Evolutionary conservation across 495 filamentous ascomycete species (phyloP), one percentile per base, ranked within the genome.

Genomic region (Penicillium malachiteum): DNA sequence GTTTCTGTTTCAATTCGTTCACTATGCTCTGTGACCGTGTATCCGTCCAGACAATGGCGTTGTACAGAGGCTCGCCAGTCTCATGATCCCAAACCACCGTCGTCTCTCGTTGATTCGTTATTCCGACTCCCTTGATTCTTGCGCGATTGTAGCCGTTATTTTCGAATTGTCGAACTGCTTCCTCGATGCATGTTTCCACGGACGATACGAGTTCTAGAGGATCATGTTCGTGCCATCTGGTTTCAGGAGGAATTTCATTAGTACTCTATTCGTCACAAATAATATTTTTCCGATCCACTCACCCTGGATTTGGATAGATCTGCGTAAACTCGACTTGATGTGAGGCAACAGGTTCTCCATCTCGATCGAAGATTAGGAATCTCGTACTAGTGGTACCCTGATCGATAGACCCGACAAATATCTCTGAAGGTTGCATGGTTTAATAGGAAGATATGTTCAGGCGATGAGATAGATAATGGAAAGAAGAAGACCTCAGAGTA

Each of bases 91-190:
- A 97, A 17, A 94, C 87, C 3, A 97, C 80, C 0, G 89, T 96
- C 37, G 93, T 97, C 78, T 97, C 93, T 60, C 93, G 86, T 74
- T 97, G 93, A 73, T 93, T 97, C 46, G 93, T 96, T 67, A 97
- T 92, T 50, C 93, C 93, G 63, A 97, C 82, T 17, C 87, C 83
- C 57, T 89, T 86, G 65, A 97, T 91, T 60, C 83, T 78, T 39
- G 75, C 73, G 39, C 85, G 81, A 17, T 77, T 75, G 73, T 89
- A 78, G 41, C 93, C 92, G 44, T 81, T 71, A 40, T 77, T 71
- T 49, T 83, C 71, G 71, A 96, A 96, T 47, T 84, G 70, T 57
- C 78, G 77, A 49, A 88, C 84, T 7, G 91, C 92, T 63, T 81
- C 78, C 45, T 91, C 86, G 54, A 97, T 91, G 75, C 93, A 97